A percentile compares a stretch with the other conserved stretches of the same genome.
These are phyloP conservation scores for Chytriomyces confervae DNA, from an alignment of 192 early-diverging fungal genomes.

Conservation along the genomic window DNA sequence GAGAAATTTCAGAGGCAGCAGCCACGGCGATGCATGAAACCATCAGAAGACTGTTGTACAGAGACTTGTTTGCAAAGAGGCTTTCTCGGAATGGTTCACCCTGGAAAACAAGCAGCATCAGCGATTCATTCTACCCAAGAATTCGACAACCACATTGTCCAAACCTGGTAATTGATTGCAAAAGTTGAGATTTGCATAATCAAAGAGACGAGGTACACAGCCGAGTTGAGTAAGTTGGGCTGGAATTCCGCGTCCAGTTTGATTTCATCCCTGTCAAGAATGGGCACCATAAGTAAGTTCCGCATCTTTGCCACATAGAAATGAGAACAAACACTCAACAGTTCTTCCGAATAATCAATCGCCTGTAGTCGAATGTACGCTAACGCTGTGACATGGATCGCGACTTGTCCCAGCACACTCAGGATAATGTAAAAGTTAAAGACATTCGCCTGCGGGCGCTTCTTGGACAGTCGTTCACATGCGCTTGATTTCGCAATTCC, in stretches of 20 bases:
- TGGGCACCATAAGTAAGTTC: neutral
- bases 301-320: slow-evolving; percentile 2
- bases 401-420: slow-evolving; percentile 94
- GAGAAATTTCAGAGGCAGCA: slow-evolving; percentile 87
- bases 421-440: slow-evolving; percentile 97
- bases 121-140: no score
- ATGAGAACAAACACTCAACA: no score
- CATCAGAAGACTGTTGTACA: slow-evolving; percentile 85
- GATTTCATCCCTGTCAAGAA: slow-evolving; percentile 61
- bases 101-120: neutral
- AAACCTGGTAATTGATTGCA: slow-evolving; percentile 97
- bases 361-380: slow-evolving; percentile 73
- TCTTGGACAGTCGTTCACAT: slow-evolving; percentile 84
- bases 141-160: neutral
- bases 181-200: slow-evolving; percentile 99
- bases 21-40: slow-evolving; percentile 86
- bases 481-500: slow-evolving; percentile 93
- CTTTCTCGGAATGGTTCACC: slow-evolving; percentile 95
- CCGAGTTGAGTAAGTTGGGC: slow-evolving; percentile 95
- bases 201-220: slow-evolving; percentile 92
- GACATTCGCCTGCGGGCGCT: slow-evolving; percentile 95
- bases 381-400: slow-evolving; percentile 86
- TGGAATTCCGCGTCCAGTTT: slow-evolving; percentile 92
- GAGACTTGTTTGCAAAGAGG: slow-evolving; percentile 87
- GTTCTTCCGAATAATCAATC: slow-evolving; percentile 49